Conservation (phyloP, 2,329 filamentous ascomycete genomes). For the Botrytis squamosa region DNA sequence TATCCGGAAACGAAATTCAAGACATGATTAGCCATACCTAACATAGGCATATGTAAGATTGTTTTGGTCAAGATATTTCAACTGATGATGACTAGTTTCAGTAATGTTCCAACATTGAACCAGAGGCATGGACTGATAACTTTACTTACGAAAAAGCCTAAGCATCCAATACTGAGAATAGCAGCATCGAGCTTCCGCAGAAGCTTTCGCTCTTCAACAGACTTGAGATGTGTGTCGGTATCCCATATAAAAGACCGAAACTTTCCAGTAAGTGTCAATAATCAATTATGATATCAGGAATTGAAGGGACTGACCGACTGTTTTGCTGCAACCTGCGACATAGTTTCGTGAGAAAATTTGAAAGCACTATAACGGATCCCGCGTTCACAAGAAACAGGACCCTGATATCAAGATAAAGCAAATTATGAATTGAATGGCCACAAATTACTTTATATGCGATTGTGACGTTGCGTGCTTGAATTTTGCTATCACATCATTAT, state of each 20-base stretch:
- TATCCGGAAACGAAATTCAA: too few species aligned
- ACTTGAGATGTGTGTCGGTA: not conserved
- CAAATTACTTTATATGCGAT: not conserved
- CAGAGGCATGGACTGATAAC: not conserved
- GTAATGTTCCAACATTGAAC: not conserved
- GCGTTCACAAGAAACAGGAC: not conserved
- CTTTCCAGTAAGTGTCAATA: not conserved
- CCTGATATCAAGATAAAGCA: not conserved
- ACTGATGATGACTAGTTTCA: too few species aligned
- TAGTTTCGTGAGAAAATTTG: not conserved
- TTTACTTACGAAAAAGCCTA: not conserved
- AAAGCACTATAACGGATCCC: not conserved
- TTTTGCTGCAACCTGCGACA: not conserved
- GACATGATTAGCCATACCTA: too few species aligned
- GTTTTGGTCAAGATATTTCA: too few species aligned
- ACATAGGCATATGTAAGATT: too few species aligned
- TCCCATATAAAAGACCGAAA: not conserved
- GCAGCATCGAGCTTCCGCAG: not conserved
- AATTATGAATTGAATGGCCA: not conserved
- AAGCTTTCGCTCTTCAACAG: not conserved
- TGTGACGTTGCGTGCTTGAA: not conserved
- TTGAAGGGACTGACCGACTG: not conserved
- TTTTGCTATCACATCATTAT: conserved; percentile 4
- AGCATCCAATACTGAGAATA: conserved; percentile 1
- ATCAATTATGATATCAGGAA: not conserved